Conservation (phyloP, 2,329 filamentous ascomycete species). For the Phialemoniopsis sp. region DNA sequence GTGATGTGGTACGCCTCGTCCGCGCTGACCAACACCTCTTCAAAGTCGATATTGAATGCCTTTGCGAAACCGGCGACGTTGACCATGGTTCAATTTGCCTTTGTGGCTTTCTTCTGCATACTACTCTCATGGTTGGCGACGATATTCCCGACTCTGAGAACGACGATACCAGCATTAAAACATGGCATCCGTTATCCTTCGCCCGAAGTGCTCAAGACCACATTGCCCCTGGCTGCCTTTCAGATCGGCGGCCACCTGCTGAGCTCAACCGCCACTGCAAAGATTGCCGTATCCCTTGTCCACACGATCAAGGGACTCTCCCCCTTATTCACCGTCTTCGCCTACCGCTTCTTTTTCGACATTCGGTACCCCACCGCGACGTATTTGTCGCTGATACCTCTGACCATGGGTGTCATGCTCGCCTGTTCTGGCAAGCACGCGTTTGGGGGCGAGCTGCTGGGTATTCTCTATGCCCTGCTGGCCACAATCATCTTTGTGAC, state of each 20-base stretch:
- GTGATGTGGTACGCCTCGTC: slow-evolving; percentile 93
- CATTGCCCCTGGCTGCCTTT: slow-evolving; percentile 87
- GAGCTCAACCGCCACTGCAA: slow-evolving; percentile 87
- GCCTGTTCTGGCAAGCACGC: slow-evolving; percentile 80
- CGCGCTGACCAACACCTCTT: slow-evolving; percentile 94
- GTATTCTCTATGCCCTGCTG: slow-evolving; percentile 82
- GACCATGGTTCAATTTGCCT: slow-evolving; percentile 88
- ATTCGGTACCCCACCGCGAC: slow-evolving; percentile 85
- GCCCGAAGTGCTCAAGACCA: slow-evolving; percentile 77
- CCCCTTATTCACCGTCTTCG: slow-evolving; percentile 89
- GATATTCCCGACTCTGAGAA: slow-evolving; percentile 66
- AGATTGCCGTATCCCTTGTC: slow-evolving; percentile 93
- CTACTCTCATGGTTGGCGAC: slow-evolving; percentile 72
- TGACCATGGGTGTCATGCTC: slow-evolving; percentile 92
- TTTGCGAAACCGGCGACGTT: slow-evolving; percentile 88
- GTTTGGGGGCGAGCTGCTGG: slow-evolving; percentile 82
- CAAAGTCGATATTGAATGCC: slow-evolving; percentile 91
- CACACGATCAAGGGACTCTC: slow-evolving; percentile 98
- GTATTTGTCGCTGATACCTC: slow-evolving; percentile 83
- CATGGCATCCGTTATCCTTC: slow-evolving; percentile 80
- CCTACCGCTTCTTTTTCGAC: slow-evolving; percentile 84
- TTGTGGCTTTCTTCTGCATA: slow-evolving; percentile 86
- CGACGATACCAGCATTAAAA: slow-evolving; percentile 71
- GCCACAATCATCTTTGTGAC: slow-evolving; percentile 95
- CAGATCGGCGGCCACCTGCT: slow-evolving; percentile 92